These are phyloP conservation scores for Pleodorina starrii DNA, from an alignment of 139 green algal genomes.

Conservation along the genomic window DNA sequence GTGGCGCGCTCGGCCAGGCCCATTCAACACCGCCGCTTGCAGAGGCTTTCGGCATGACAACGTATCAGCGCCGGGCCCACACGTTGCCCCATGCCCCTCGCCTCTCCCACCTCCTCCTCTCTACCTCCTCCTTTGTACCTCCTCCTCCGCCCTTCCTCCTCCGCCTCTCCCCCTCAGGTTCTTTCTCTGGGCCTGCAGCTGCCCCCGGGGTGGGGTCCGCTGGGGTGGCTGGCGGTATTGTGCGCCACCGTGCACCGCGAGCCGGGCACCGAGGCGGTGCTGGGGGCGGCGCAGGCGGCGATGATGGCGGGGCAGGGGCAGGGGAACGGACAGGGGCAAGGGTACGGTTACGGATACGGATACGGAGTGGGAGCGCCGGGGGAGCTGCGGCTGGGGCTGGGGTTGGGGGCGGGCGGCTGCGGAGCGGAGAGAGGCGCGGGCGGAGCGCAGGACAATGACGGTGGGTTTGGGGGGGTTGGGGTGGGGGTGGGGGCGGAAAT, in stretches of 20 bases:
- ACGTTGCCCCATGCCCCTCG: no score
- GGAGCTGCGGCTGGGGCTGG: no score
- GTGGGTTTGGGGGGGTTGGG: not conserved
- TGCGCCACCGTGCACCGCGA: conserved; percentile 60
- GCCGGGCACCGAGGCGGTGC: conserved; percentile 29
- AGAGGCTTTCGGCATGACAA: no score
- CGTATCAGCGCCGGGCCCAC: no score
- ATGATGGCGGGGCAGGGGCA: not conserved
- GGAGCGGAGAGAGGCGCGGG: conserved; percentile 4
- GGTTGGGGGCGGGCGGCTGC: not conserved
- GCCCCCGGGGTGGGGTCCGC: conserved; percentile 62
- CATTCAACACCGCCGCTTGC: no score
- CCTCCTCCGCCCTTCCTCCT: not conserved
- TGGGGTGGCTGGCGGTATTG: conserved; percentile 70
- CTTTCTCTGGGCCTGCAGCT: conserved; percentile 53
- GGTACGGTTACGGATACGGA: no score
- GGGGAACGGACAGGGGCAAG: no score
- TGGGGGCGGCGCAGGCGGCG: conserved; percentile 54
- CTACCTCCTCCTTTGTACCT: not conserved
- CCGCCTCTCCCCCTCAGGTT: not conserved
- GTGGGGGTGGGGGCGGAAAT: not conserved
- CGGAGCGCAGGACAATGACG: not conserved
- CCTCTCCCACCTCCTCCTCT: no score
- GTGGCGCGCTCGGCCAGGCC: no score
- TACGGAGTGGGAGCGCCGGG: no score